phyloP scores from a whole-genome alignment of 2,329 filamentous ascomycete genomes.

The Ceratocystis lukuohia region DNA sequence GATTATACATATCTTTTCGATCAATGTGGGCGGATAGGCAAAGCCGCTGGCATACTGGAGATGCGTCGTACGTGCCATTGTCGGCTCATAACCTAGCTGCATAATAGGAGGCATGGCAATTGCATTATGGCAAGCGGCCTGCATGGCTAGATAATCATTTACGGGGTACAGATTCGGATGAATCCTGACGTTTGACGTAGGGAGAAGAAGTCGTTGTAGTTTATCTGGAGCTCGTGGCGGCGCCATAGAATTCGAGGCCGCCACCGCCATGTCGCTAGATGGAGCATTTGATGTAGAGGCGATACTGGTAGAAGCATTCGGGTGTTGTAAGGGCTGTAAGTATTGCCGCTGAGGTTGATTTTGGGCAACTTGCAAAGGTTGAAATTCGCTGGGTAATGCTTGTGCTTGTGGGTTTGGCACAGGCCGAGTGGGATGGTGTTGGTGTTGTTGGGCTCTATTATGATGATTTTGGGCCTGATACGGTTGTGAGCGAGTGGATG shows the following conservation, averaged over 20 bases:
- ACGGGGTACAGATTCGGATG: not conserved
- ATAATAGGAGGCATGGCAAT: not conserved
- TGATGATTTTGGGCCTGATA: not conserved
- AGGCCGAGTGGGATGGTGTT: not conserved
- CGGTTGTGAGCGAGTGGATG: not conserved
- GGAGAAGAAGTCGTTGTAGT: not conserved
- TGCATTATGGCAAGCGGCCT: not conserved
- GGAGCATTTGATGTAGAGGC: not conserved
- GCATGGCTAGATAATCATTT: not conserved
- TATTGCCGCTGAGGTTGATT: not conserved
- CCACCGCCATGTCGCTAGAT: not conserved
- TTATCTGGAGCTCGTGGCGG: not conserved
- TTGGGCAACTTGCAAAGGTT: too few species aligned
- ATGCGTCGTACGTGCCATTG: not conserved
- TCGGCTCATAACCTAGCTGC: not conserved
- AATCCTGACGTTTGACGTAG: not conserved
- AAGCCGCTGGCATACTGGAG: constrained; percentile 7
- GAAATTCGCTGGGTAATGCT: not conserved
- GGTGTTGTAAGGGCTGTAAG: not conserved
- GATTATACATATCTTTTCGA: not conserved
- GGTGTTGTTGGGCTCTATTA: not conserved
- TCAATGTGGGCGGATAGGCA: constrained; percentile 4
- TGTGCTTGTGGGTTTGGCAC: not conserved
- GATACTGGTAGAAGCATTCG: not conserved
- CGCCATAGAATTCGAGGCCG: not conserved